Conservation (phyloP, 192 early-diverging fungal genomes). For the Geranomyces michiganensis region DNA sequence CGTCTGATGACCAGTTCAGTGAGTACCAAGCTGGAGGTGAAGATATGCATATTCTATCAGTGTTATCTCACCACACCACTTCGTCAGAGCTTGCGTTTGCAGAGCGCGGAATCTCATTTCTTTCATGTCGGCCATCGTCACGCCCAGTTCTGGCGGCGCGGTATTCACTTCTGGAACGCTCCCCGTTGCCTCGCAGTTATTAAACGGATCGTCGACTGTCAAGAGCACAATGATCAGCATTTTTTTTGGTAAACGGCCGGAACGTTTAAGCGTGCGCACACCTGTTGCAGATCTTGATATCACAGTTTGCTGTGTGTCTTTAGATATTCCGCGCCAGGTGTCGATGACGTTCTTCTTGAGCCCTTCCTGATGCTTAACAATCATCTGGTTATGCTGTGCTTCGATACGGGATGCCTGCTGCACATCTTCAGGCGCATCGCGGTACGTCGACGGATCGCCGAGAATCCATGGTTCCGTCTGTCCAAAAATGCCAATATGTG, state of each 20-base stretch:
- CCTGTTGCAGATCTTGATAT: too few relatives aligned
- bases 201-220: too few relatives aligned
- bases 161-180: background rate
- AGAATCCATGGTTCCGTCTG: slow-evolving; percentile 56
- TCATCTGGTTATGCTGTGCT: slow-evolving; percentile 44
- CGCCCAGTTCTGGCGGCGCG: slow-evolving; percentile 2
- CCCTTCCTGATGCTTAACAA: slow-evolving; percentile 39
- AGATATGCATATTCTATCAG: background rate
- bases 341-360: slow-evolving; percentile 53
- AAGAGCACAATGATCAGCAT: too few relatives aligned
- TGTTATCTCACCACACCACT: slow-evolving; percentile 36
- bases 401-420: slow-evolving; percentile 42
- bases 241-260: too few relatives aligned
- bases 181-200: too few relatives aligned
- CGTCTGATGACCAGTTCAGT: slow-evolving; percentile 8
- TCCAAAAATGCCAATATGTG: slow-evolving; percentile 59
- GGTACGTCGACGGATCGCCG: slow-evolving; percentile 49
- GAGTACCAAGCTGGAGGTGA: background rate
- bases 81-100: slow-evolving; percentile 36
- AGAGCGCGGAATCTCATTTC: slow-evolving; percentile 41
- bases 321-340: slow-evolving; percentile 31
- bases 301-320: background rate
- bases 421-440: slow-evolving; percentile 43
- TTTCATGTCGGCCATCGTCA: slow-evolving; percentile 41
- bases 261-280: too few relatives aligned